phyloP scores from a whole-genome alignment of 768 basidiomycete genomes.

The Atractiella rhizophila region DNA sequence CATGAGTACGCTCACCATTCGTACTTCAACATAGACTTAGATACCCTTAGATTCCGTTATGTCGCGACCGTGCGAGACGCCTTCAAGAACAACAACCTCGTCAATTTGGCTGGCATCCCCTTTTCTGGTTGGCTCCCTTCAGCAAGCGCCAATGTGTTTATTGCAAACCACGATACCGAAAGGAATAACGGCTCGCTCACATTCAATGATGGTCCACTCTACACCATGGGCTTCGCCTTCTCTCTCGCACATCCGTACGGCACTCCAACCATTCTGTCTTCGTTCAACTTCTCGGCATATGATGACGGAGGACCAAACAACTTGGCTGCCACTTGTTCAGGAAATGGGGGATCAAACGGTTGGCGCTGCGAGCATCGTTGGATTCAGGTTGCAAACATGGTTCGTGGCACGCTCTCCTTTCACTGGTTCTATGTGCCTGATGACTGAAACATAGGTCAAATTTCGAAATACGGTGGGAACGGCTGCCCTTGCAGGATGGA shows the following conservation, averaged over 20 bases:
- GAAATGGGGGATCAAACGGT: background rate
- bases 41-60: too few species aligned
- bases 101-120: too few species aligned
- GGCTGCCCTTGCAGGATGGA: too few species aligned
- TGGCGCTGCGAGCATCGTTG: background rate
- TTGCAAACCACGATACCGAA: slow-evolving; percentile 1
- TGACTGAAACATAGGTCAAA: too few species aligned
- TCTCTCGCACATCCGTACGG: background rate
- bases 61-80: too few species aligned
- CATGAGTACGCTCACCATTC: too few species aligned
- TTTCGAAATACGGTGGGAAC: too few species aligned
- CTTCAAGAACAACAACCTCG: too few species aligned
- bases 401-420: too few species aligned
- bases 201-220: too few species aligned
- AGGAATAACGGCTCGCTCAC: background rate
- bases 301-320: background rate
- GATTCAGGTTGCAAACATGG: background rate
- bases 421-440: too few species aligned
- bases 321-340: background rate
- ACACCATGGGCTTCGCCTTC: background rate
- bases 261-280: background rate
- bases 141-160: background rate
- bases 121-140: background rate
- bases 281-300: background rate
- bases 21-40: too few species aligned